Evolutionary conservation across 2,329 filamentous ascomycete genomes (phyloP).

Genomic region (Ophiostoma perfectum): DNA sequence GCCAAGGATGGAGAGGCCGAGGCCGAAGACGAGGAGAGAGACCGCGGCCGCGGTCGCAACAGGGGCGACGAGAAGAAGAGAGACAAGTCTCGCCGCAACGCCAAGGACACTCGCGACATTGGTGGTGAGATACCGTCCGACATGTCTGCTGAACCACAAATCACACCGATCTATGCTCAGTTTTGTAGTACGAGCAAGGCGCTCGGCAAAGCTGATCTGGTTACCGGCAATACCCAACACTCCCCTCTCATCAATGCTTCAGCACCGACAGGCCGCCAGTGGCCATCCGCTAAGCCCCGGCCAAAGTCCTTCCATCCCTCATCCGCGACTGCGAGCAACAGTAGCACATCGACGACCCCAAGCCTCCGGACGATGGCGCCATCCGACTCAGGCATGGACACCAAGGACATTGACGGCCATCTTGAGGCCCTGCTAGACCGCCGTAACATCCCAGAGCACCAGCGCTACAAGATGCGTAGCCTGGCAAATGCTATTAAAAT

Average conservation of each 20-base stretch:
- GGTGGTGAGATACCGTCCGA: neutral
- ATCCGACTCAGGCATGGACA: constrained; percentile 49
- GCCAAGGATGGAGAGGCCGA: constrained; percentile 28
- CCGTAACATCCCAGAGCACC: constrained; percentile 87
- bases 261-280: constrained; percentile 17
- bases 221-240: constrained; percentile 9
- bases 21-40: constrained; percentile 28
- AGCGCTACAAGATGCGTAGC: constrained; percentile 90
- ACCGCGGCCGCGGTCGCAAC: constrained; percentile 19
- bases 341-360: constrained; percentile 25
- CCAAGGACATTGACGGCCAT: constrained; percentile 52
- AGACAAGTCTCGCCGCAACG: constrained; percentile 51
- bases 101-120: constrained; percentile 34
- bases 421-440: constrained; percentile 68
- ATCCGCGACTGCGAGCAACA: constrained; percentile 35
- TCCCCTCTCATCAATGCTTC: constrained; percentile 21
- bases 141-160: neutral
- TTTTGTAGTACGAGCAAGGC: constrained; percentile 44
- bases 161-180: constrained; percentile 79
- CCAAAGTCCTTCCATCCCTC: constrained; percentile 49
- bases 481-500: constrained; percentile 87
- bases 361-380: constrained; percentile 31
- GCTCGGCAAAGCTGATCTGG: constrained; percentile 17
- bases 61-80: constrained; percentile 77
- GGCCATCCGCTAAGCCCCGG: constrained; percentile 37